Percentiles rank a stretch among this genome's conserved stretches.
phyloP scores from a whole-genome alignment of 1,284 basidiomycete species.

The Cutaneotrichosporon cavernicola region DNA sequence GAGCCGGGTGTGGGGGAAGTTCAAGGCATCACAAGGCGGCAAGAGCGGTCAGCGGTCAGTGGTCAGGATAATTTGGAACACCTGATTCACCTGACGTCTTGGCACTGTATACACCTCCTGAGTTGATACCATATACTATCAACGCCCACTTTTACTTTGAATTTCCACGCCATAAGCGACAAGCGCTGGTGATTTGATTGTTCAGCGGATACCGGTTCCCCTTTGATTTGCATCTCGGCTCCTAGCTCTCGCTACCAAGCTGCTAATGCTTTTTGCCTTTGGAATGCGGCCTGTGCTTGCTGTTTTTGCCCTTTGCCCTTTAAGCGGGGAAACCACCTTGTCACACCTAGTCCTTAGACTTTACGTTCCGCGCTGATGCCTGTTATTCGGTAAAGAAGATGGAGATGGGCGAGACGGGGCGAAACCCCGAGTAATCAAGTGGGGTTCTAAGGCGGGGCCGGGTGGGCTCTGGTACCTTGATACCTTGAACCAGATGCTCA shows the following conservation, averaged over 20 bases:
- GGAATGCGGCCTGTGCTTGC: too few species aligned
- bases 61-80: too few species aligned
- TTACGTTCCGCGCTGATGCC: neutral
- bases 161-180: too few species aligned
- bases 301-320: too few species aligned
- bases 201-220: too few species aligned
- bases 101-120: neutral
- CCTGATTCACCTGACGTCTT: neutral
- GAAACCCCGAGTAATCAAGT: neutral
- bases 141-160: too few species aligned
- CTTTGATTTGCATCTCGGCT: too few species aligned
- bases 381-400: neutral
- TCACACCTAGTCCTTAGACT: neutral
- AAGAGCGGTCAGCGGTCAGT: neutral
- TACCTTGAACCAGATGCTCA: neutral
- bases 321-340: neutral
- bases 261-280: too few species aligned
- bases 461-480: neutral
- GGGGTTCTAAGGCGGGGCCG: neutral
- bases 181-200: too few species aligned
- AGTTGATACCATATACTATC: neutral
- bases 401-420: neutral
- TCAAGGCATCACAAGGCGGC: too few species aligned
- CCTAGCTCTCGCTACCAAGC: too few species aligned
- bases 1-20: neutral